A percentile compares a stretch with the other conserved stretches of the same genome.
Evolutionary conservation across 768 basidiomycete genomes (phyloP).

Genomic region (Omphalotus guepiniiformis): DNA sequence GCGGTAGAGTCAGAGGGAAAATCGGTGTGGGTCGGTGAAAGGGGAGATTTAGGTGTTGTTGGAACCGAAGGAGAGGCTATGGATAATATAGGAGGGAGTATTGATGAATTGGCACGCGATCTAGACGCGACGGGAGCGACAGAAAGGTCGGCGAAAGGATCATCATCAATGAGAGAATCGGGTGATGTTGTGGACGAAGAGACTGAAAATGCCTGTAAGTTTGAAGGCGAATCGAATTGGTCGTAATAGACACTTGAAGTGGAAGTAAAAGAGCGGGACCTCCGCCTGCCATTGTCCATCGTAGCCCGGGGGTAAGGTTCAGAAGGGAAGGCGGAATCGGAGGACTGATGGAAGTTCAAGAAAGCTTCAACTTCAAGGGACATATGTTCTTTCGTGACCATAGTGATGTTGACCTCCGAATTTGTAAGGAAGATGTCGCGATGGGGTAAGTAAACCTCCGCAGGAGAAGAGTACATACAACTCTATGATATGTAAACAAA

Average conservation of each 20-base stretch:
- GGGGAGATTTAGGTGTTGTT: slow-evolving; percentile 10
- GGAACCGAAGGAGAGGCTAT: slow-evolving; percentile 10
- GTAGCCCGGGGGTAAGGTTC: no score
- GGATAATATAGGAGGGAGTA: slow-evolving; percentile 10
- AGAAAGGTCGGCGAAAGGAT: slow-evolving; percentile 67
- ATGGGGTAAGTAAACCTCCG: no score
- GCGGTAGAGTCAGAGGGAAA: slow-evolving; percentile 15
- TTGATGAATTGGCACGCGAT: no score
- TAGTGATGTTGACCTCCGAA: no score
- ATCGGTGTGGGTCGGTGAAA: slow-evolving; percentile 13
- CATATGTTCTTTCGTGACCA: no score
- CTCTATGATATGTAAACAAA: no score
- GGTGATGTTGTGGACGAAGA: slow-evolving; percentile 6
- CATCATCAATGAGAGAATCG: slow-evolving; percentile 57
- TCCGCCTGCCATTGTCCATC: no score
- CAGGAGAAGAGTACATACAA: no score
- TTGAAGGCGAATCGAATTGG: neutral
- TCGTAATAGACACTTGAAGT: slow-evolving; percentile 6
- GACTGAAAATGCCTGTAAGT: slow-evolving; percentile 1
- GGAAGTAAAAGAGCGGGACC: neutral
- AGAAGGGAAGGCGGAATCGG: no score
- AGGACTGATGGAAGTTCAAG: no score
- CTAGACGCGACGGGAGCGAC: slow-evolving; percentile 16
- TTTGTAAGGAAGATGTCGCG: no score
- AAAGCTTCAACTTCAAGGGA: no score